A percentile compares a stretch with the other conserved stretches of the same genome.
These are phyloP conservation scores for Lolium rigidum DNA, from an alignment of 176 grass and related monocot species.

Conservation along the genomic window DNA sequence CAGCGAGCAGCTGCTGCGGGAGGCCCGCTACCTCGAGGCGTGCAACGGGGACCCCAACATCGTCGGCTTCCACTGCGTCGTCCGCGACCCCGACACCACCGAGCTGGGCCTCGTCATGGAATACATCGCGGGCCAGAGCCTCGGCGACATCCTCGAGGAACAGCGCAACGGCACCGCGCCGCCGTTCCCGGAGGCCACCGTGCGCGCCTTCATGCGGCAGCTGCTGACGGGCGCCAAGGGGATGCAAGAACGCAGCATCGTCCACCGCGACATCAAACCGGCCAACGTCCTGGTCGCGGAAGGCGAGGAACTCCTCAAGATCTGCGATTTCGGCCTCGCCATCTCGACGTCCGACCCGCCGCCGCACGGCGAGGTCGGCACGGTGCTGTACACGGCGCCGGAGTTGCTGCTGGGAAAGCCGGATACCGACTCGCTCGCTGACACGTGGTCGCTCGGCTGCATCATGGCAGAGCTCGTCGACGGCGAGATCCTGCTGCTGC, in stretches of 20 bases:
- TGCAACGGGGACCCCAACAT: neutral
- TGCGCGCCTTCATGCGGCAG: neutral
- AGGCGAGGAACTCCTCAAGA: neutral
- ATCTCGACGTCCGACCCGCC: neutral
- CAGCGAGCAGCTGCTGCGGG: neutral
- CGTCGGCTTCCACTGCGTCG: neutral
- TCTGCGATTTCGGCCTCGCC: slow-evolving; percentile 2
- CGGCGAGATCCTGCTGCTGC: neutral
- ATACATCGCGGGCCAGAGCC: neutral
- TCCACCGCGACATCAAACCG: slow-evolving; percentile 8
- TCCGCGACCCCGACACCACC: neutral
- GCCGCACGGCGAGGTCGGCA: neutral
- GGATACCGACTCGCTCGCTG: neutral
- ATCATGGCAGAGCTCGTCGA: neutral
- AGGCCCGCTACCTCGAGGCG: neutral
- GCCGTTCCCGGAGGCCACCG: slow-evolving; percentile 4
- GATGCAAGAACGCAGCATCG: neutral
- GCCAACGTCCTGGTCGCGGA: neutral
- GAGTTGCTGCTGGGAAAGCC: neutral
- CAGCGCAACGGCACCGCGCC: neutral
- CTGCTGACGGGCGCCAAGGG: slow-evolving; percentile 8
- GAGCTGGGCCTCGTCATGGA: neutral
- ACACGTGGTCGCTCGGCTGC: neutral
- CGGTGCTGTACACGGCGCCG: neutral
- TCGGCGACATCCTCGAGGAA: neutral